Conservation (phyloP, 208 protist species). For the Wallacemonas sp. region DNA sequence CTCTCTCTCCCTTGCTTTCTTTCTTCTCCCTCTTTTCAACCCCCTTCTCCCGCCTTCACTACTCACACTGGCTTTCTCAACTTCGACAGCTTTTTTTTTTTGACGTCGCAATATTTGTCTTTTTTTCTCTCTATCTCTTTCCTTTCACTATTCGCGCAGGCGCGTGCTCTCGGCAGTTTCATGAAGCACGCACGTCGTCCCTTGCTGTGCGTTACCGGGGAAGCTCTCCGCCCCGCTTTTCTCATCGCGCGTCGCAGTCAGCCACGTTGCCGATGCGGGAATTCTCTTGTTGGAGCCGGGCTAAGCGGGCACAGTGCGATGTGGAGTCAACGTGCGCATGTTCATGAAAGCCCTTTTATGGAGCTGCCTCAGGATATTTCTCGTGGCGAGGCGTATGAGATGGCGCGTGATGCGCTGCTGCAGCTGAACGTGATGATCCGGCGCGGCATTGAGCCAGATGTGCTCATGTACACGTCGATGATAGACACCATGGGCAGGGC, state of each 20-base stretch:
- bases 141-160: too few relatives aligned
- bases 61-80: neutral
- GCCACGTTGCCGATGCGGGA: too few relatives aligned
- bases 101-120: too few relatives aligned
- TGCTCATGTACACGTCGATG: conserved; percentile 91
- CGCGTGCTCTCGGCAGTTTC: too few relatives aligned
- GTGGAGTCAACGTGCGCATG: conserved; percentile 16
- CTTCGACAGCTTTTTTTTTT: too few relatives aligned
- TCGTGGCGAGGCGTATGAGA: conserved; percentile 63
- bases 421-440: conserved; percentile 94
- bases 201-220: too few relatives aligned
- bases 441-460: conserved; percentile 88
- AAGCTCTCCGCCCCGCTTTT: too few relatives aligned
- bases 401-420: conserved; percentile 81
- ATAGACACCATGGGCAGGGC: conserved; percentile 88
- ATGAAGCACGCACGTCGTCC: too few relatives aligned
- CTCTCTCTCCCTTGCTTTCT: neutral
- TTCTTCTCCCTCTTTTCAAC: too few relatives aligned
- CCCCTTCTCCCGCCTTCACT: conserved; percentile 15
- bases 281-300: too few relatives aligned
- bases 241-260: too few relatives aligned
- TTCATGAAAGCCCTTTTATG: conserved; percentile 71
- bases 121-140: too few relatives aligned
- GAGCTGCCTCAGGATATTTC: conserved; percentile 51
- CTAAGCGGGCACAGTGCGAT: neutral